Percentiles rank a stretch among this genome's conserved stretches.
phyloP scores from a whole-genome alignment of 345 rosid genomes.

The Pistacia atlantica region DNA sequence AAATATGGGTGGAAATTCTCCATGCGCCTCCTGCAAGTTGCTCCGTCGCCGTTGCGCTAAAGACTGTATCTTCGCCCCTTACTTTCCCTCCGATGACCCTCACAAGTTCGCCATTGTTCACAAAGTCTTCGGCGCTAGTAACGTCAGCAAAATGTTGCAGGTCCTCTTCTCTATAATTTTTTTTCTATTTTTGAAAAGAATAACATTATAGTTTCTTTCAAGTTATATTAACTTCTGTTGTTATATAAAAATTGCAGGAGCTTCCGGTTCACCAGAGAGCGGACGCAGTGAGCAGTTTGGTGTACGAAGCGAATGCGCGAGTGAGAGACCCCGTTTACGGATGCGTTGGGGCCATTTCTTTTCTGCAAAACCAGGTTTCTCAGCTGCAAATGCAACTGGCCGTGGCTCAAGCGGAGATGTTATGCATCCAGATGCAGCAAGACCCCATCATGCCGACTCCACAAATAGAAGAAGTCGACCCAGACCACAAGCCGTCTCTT shows the following conservation, averaged over 20 bases:
- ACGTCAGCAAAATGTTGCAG: slow-evolving; percentile 74
- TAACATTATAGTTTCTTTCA: too few species aligned
- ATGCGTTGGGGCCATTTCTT: slow-evolving; percentile 64
- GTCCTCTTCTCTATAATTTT: slow-evolving; percentile 21
- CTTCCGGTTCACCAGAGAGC: slow-evolving; percentile 55
- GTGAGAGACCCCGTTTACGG: slow-evolving; percentile 70
- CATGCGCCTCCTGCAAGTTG: slow-evolving; percentile 73
- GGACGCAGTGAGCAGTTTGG: slow-evolving; percentile 68
- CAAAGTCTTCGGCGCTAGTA: slow-evolving; percentile 75
- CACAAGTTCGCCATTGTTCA: slow-evolving; percentile 70
- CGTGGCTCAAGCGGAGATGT: slow-evolving; percentile 60
- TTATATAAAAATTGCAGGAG: slow-evolving; percentile 37
- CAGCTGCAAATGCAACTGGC: slow-evolving; percentile 68
- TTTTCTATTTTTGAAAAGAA: too few species aligned
- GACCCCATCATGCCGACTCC: slow-evolving; percentile 27
- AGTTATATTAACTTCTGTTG: too few species aligned
- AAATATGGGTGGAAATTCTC: slow-evolving; percentile 49
- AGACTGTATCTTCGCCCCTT: slow-evolving; percentile 71
- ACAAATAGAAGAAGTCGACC: slow-evolving; percentile 14
- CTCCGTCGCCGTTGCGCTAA: slow-evolving; percentile 65
- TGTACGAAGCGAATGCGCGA: slow-evolving; percentile 69
- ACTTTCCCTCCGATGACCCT: slow-evolving; percentile 66
- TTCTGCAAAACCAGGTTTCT: slow-evolving; percentile 59
- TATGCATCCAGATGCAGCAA: slow-evolving; percentile 64
- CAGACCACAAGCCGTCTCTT: slow-evolving; percentile 32